Base-by-base conservation (phyloP, 78 protist genomes). In the Emiliania huxleyi region DNA sequence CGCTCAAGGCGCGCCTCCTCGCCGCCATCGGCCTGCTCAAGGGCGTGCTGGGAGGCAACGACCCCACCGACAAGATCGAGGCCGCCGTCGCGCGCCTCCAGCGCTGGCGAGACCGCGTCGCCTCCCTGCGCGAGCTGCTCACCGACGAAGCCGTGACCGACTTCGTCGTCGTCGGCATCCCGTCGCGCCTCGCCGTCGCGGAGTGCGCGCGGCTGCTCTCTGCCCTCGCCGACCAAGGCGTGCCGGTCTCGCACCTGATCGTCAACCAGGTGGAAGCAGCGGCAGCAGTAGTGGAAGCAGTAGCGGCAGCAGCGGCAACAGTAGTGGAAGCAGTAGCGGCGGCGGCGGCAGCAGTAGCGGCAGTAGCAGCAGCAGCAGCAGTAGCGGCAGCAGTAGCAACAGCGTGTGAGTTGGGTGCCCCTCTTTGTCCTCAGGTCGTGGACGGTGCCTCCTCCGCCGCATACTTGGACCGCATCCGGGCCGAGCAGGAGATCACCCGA, bases 211-310 rank as follows among this genome's bases (percentile, higher is more conserved):
- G 93, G 69, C 87, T 90, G 48, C 85, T 77, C 46, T 77, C 85
- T 29, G 46, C 85, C 23, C 85, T 77, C n/a, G 85, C 12, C 49
- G 85, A 77, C 46, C 85, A 77, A 48, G 85, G 29, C 69, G 69
- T 90, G 19, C 43, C 87, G 18, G 40, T 44, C 12, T 44, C 23
- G 23, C 84, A 90, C 92, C 40, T 90, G n/a, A 87, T 90, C 48
- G 92, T 90, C 71, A 90, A 90, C 85, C 92, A 90, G 92, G 5
- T n/a, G n/a, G n/a, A n/a, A n/a, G n/a, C n/a, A n/a, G n/a, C n/a
- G n/a, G n/a, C n/a, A n/a, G n/a, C n/a, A n/a, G n/a, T n/a, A n/a
- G n/a, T n/a, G n/a, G n/a, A n/a, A n/a, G n/a, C n/a, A n/a, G n/a
- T n/a, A n/a, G n/a, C n/a, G n/a, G n/a, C n/a, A n/a, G n/a, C n/a